Base-by-base conservation (phyloP, 257 asterid genomes). In the Echium plantagineum region DNA sequence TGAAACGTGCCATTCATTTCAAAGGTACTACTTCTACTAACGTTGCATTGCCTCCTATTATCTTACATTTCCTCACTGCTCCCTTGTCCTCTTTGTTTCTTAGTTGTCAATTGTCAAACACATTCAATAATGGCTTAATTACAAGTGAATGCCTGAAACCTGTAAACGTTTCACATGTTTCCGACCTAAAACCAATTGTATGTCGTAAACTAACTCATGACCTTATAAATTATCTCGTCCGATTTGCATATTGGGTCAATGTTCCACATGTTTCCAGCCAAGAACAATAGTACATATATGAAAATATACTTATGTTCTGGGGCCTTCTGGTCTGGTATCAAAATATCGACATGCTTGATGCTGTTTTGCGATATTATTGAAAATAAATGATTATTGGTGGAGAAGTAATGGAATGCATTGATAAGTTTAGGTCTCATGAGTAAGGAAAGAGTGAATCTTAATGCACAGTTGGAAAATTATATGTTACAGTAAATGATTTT, bases 1-100 rank as follows among this genome's bases (percentile, higher is more conserved):
- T 83, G 60, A 81, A 80, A 57, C 94, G 94, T 30, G 72, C 71
- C 63, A 77, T 91, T 62, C 83, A 84, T 72, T 88, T 85, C 85
- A 77, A 80, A 87, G 98, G 98, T 90, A 72, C 35, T 10, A 13
- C 38, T 56, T 9, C 26, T 55, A 19, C 24, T 55, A 21, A 19
- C 26, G 8, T 20, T 55, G 35, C 12, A 21, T 2, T 55, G 16
- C 26, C 15, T 13, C 30, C 26, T 55, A 17, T 19, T 16, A 17
- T 52, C 55, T 10, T 16, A 52, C 55, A 52, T 19, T 42, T 42
- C 49, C 17, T 42, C 49, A 13, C 2, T 42, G 49, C 49, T 12
- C 55, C 9, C 9, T 1, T 52, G 21, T 52, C 9, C 21, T 52
- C 21, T n/a, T n/a, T 52, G 5, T 7, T 19, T 16, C 21, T 52